These are phyloP conservation scores for Clavispora santaluciae DNA, from an alignment of 805 yeast genomes.

Conservation along the genomic window DNA sequence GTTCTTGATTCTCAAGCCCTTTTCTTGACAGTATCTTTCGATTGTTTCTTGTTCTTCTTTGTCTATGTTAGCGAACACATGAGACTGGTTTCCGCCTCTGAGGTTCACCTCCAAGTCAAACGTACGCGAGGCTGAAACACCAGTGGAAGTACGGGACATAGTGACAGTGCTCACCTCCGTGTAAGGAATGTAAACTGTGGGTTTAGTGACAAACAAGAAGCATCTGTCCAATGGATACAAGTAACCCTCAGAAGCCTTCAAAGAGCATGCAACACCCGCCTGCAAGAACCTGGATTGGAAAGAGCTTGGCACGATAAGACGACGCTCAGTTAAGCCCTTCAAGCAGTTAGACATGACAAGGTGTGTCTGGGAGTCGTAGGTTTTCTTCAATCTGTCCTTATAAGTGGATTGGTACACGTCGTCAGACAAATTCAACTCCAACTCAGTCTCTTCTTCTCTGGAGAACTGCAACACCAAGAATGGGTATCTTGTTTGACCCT, in stretches of 20 bases:
- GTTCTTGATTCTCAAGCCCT: conserved; percentile 76
- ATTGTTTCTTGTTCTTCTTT: conserved; percentile 82
- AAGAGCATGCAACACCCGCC: conserved; percentile 86
- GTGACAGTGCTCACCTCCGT: conserved; percentile 72
- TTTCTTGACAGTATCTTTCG: conserved; percentile 70
- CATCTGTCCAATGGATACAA: conserved; percentile 90
- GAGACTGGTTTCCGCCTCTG: conserved; percentile 58
- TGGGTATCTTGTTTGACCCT: conserved; percentile 96
- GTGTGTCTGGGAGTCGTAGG: conserved; percentile 80
- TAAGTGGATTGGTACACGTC: conserved; percentile 74
- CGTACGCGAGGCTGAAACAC: conserved; percentile 76
- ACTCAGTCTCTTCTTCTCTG: conserved; percentile 85
- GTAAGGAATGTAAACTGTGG: conserved; percentile 86
- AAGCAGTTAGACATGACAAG: conserved; percentile 83
- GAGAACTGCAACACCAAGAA: conserved; percentile 86
- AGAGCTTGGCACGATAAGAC: conserved; percentile 79
- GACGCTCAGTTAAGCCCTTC: conserved; percentile 84
- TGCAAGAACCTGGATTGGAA: conserved; percentile 71
- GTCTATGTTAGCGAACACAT: conserved; percentile 82
- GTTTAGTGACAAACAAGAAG: conserved; percentile 86
- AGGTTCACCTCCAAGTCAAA: conserved; percentile 83
- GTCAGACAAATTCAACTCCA: conserved; percentile 80
- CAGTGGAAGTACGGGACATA: conserved; percentile 81
- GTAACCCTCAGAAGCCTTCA: conserved; percentile 93
- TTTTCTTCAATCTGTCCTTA: conserved; percentile 67